phyloP scores from a whole-genome alignment of 108 stramenopile genomes.

The Epithemia pelagica region DNA sequence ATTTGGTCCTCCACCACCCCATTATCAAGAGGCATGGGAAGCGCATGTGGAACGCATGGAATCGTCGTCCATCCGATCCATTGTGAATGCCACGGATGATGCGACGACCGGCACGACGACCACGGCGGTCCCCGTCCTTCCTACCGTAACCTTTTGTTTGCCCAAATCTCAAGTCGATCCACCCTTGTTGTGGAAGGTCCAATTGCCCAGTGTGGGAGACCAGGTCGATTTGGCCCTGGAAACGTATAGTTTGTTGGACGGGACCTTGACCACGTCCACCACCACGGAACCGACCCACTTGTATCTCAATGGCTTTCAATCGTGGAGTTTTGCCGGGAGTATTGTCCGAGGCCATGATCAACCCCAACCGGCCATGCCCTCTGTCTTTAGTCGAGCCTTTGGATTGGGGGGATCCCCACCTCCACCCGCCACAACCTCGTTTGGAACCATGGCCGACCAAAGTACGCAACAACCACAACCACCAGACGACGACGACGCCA shows the following conservation, averaged over 20 bases:
- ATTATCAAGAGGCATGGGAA: slow-evolving; percentile 8
- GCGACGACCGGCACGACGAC: background rate
- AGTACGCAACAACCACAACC: background rate
- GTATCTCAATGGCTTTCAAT: slow-evolving; percentile 82
- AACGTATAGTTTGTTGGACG: slow-evolving; percentile 68
- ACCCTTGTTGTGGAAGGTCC: slow-evolving; percentile 80
- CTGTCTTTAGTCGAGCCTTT: slow-evolving; percentile 66
- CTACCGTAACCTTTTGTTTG: slow-evolving; percentile 10
- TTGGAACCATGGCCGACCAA: background rate
- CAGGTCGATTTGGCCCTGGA: slow-evolving; percentile 39
- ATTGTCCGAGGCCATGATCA: slow-evolving; percentile 63
- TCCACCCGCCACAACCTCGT: slow-evolving; percentile 12
- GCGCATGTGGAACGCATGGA: slow-evolving; percentile 1
- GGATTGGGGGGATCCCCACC: slow-evolving; percentile 51
- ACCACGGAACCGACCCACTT: slow-evolving; percentile 55
- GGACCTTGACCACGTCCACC: slow-evolving; percentile 27
- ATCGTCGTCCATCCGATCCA: background rate
- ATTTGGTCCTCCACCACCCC: background rate
- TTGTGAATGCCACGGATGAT: background rate
- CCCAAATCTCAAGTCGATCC: slow-evolving; percentile 6
- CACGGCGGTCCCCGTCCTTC: slow-evolving; percentile 2
- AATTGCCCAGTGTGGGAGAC: slow-evolving; percentile 34
- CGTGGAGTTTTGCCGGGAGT: slow-evolving; percentile 78
- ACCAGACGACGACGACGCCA: background rate
- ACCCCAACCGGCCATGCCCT: slow-evolving; percentile 69